These are phyloP conservation scores for Vitis hybrid DNA, from an alignment of 177 flowering plant species.

Conservation along the genomic window DNA sequence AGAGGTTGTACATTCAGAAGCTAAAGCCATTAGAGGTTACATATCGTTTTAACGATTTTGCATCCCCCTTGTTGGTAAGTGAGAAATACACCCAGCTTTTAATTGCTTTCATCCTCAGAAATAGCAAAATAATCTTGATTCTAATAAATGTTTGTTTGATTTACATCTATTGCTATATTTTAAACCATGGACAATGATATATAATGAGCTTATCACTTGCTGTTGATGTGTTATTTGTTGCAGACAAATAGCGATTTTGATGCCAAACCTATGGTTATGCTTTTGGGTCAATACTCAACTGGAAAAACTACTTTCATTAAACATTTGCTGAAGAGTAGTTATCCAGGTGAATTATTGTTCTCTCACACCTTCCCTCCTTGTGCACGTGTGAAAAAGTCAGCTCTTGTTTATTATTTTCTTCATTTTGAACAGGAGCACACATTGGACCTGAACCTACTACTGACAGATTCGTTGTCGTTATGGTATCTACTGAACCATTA, in stretches of 20 bases:
- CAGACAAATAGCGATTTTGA: constrained; percentile 75
- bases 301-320: constrained; percentile 97
- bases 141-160: too few species aligned
- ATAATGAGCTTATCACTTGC: not conserved
- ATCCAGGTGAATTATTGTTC: constrained; percentile 66
- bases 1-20: constrained; percentile 77
- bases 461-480: constrained; percentile 93
- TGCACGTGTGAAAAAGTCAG: too few species aligned
- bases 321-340: constrained; percentile 66
- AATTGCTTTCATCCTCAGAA: not conserved
- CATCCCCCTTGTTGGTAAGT: constrained; percentile 77
- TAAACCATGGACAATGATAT: not conserved
- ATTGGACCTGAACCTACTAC: constrained; percentile 99
- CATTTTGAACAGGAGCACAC: constrained; percentile 68
- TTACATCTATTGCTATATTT: not conserved
- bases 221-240: not conserved
- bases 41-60: constrained; percentile 92
- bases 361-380: not conserved
- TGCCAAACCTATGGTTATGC: constrained; percentile 98
- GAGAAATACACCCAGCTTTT: constrained; percentile 1
- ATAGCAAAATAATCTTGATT: too few species aligned
- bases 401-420: not conserved
- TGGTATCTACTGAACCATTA: constrained; percentile 42
- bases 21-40: constrained; percentile 86
- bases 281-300: constrained; percentile 95